Evolutionary conservation across 2,329 filamentous ascomycete genomes (phyloP), one percentile per base, ranked within the genome.

Genomic region (Hansfordia pulvinata): DNA sequence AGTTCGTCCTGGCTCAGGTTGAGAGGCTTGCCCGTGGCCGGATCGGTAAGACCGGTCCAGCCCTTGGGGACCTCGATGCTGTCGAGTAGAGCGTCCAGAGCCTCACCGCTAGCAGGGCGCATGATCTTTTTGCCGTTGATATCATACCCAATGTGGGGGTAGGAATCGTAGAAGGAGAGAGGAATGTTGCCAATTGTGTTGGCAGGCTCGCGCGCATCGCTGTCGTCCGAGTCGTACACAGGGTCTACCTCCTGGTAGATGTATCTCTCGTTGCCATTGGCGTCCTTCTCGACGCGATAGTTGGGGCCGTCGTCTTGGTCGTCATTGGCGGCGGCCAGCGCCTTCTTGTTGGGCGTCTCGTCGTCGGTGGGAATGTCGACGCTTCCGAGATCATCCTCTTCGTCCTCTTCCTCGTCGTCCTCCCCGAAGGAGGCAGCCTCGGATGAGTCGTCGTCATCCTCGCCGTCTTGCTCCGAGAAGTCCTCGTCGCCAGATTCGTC

Each of bases 41-140:
- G 85, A 53, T 98, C 90, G 7, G 85, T 94, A 37, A 96, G 62
- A 30, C 88, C 90, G 28, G 90, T 98, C 85, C 86, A 98, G 37
- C 88, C 90, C 62, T 93, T 85, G 10, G 90, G 90, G 19, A 98
- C 64, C 46, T 98, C 90, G 43, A 98, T 98, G 54, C 82, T 94
- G 44, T 98, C 88, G 8, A 98, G 64, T 22, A 98, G 65, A 9
- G 85, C 84, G 60, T 98, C 90, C 17, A 98, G 60, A 19, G 90
- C 90, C 49, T 93, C 80, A 27, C 88, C 88, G 40, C 85, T 88
- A 4, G 92, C 90, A 6, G 90, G 90, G 27, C 90, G 79, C 76
- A 93, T 82, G 37, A 98, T 93, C 54, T 82, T 92, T 68, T 92
- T 94, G 52, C 90, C 90, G 52, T 98, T 93, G 59, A 98, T 96